Evolutionary conservation across 805 yeast species (phyloP).

Genomic region (Schwanniomyces yamadae): DNA sequence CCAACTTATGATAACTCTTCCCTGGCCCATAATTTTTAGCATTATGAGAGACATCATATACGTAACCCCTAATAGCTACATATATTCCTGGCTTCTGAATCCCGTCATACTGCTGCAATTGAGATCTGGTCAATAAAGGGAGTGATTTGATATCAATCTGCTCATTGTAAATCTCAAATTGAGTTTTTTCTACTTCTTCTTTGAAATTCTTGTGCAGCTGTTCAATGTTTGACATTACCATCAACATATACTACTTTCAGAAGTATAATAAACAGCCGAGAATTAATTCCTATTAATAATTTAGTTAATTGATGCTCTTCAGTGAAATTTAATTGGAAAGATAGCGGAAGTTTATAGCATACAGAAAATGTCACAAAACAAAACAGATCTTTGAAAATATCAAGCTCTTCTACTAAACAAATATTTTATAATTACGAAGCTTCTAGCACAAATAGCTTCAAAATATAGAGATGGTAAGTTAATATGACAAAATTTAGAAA

Average conservation of each 20-base stretch:
- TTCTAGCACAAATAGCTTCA: too few relatives aligned
- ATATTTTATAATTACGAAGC: too few relatives aligned
- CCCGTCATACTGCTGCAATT: constrained; percentile 36
- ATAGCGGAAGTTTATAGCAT: background rate
- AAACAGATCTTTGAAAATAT: background rate
- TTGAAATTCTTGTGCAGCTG: too few relatives aligned
- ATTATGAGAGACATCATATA: constrained; percentile 76
- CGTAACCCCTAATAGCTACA: constrained; percentile 72
- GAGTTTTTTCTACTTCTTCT: constrained; percentile 13
- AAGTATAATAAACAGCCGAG: too few relatives aligned
- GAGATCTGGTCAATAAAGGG: constrained; percentile 33
- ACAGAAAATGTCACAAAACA: background rate
- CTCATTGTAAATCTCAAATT: constrained; percentile 30
- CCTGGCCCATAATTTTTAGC: constrained; percentile 73
- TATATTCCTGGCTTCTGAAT: constrained; percentile 43
- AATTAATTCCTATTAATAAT: too few relatives aligned
- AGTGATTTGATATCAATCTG: constrained; percentile 27
- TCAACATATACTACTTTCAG: too few relatives aligned
- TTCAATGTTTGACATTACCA: too few relatives aligned
- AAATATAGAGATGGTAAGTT: constrained; percentile 5
- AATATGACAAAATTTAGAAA: background rate
- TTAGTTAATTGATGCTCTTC: too few relatives aligned
- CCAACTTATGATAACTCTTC: constrained; percentile 65
- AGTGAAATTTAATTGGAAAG: background rate
- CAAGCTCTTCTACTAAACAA: background rate